phyloP scores from a whole-genome alignment of 345 rosid genomes.

The Cardamine occulta region DNA sequence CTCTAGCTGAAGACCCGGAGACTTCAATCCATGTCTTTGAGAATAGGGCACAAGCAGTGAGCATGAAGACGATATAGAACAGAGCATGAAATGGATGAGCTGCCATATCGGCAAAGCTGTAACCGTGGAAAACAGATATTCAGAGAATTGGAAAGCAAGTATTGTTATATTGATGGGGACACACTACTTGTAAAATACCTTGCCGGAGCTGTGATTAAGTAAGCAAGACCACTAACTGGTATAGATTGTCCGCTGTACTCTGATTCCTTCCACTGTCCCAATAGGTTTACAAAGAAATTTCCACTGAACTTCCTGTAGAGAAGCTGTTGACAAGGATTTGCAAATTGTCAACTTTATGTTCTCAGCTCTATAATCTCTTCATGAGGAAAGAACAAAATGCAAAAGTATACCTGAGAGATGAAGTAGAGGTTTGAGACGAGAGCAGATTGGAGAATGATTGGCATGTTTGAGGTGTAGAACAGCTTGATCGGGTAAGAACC shows the following conservation, averaged over 20 bases:
- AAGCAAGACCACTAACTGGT: conserved; percentile 78
- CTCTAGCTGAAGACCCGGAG: conserved; percentile 78
- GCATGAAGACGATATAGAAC: conserved; percentile 76
- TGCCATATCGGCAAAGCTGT: conserved; percentile 74
- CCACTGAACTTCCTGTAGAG: conserved; percentile 69
- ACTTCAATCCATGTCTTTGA: conserved; percentile 87
- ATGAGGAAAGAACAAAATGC: neutral
- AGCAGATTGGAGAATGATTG: conserved; percentile 79
- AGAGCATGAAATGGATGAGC: conserved; percentile 81
- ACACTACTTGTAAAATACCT: conserved; percentile 43
- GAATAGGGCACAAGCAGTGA: conserved; percentile 76
- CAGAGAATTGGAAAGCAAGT: neutral
- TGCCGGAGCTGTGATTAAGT: conserved; percentile 72
- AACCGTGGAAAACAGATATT: conserved; percentile 4
- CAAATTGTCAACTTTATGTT: conserved; percentile 13
- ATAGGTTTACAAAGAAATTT: conserved; percentile 69
- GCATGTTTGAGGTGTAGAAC: conserved; percentile 85
- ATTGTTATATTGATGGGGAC: neutral
- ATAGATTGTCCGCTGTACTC: conserved; percentile 74
- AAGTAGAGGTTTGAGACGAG: conserved; percentile 74
- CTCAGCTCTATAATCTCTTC: neutral
- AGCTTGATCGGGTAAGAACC: conserved; percentile 80
- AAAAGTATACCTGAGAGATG: conserved; percentile 62
- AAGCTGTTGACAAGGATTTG: conserved; percentile 50
- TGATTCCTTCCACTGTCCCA: conserved; percentile 76